Evolutionary conservation across 257 asterid species (phyloP).

Genomic region (Sherardia arvensis): DNA sequence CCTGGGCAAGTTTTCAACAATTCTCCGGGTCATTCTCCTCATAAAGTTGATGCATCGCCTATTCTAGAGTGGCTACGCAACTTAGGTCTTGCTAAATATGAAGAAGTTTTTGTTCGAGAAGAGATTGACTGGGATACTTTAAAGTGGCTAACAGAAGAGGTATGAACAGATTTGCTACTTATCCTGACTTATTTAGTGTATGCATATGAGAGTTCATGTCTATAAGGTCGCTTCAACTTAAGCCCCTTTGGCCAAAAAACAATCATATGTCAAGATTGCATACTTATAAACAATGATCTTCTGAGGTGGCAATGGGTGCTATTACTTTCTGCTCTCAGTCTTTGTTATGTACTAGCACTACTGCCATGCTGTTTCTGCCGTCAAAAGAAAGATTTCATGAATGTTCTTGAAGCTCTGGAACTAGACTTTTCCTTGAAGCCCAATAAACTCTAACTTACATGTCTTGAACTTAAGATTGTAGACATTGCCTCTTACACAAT

Average conservation of each 20-base stretch:
- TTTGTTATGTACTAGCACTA: background rate
- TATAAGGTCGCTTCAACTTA: background rate
- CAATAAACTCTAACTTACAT: background rate
- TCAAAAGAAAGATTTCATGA: background rate
- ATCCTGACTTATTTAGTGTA: background rate
- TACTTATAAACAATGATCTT: background rate
- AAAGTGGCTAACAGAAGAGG: conserved; percentile 86
- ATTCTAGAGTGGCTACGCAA: conserved; percentile 65
- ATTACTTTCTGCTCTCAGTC: background rate
- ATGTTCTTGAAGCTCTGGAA: background rate
- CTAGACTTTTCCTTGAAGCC: background rate
- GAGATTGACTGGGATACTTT: conserved; percentile 87
- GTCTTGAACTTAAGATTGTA: background rate
- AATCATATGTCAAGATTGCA: background rate
- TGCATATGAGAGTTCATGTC: background rate
- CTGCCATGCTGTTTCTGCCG: background rate
- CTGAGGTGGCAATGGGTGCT: background rate
- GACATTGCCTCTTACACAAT: background rate
- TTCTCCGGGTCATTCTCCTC: conserved; percentile 41
- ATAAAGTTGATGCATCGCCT: conserved; percentile 31
- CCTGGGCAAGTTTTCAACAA: conserved; percentile 59
- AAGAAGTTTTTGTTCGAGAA: conserved; percentile 53
- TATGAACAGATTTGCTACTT: conserved; percentile 13
- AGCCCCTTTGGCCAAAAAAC: background rate
- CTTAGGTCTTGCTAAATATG: conserved; percentile 76